Evolutionary conservation across 306 rosid genomes (phyloP).

Genomic region (Acacia crassicarpa): DNA sequence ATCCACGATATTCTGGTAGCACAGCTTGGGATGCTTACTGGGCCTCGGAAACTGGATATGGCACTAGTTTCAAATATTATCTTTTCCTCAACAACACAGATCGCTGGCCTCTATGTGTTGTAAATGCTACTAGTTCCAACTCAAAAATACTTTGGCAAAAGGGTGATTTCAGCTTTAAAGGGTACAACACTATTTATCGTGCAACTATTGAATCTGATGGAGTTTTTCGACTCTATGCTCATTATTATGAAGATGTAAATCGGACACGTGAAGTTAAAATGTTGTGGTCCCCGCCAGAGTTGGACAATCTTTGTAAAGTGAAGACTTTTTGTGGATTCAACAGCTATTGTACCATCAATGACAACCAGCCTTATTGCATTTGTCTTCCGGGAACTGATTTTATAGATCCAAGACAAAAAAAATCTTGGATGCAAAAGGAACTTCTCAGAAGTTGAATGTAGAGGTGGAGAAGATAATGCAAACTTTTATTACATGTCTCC

Average conservation of each 20-base stretch:
- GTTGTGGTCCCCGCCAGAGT: neutral
- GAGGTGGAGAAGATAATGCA: neutral
- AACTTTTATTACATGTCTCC: neutral
- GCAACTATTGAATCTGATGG: constrained; percentile 35
- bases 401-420: neutral
- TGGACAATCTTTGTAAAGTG: neutral
- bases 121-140: neutral
- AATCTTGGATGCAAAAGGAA: constrained; percentile 32
- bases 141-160: neutral
- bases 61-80: neutral
- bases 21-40: constrained; percentile 14
- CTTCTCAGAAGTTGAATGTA: constrained; percentile 11
- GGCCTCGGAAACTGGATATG: neutral
- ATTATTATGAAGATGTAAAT: neutral
- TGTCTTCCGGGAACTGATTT: constrained; percentile 26
- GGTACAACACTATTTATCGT: constrained; percentile 6
- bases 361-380: neutral
- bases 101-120: neutral
- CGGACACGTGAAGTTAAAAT: neutral
- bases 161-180: neutral
- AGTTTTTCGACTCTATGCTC: constrained; percentile 11
- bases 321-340: constrained; percentile 30
- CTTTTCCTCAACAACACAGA: constrained; percentile 19
- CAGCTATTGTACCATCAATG: constrained; percentile 26
- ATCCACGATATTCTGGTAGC: constrained; percentile 5